Evolutionary conservation across 768 basidiomycete species (phyloP).

Genomic region (Phylloporus sp.): DNA sequence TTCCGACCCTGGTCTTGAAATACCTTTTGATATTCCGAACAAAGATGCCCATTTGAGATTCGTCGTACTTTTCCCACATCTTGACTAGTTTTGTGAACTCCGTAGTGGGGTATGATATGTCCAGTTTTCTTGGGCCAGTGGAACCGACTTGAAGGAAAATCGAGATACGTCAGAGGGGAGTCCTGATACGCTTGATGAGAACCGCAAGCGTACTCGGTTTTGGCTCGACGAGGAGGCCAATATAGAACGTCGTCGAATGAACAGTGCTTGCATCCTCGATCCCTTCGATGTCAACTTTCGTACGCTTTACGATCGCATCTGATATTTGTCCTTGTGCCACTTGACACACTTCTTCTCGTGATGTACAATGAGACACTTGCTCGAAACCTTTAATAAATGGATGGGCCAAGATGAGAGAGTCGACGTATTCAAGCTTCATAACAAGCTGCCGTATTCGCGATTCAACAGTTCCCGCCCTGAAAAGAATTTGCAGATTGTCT

Average conservation of each 20-base stretch:
- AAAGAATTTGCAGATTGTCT: conserved; percentile 12
- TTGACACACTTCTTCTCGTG: conserved; percentile 80
- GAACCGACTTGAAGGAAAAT: conserved; percentile 55
- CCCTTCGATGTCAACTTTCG: conserved; percentile 71
- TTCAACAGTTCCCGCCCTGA: conserved; percentile 94
- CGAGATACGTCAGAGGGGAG: conserved; percentile 14
- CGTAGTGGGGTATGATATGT: conserved; percentile 95
- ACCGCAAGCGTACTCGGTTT: conserved; percentile 66
- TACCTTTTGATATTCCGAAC: conserved; percentile 92
- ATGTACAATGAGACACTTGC: conserved; percentile 75
- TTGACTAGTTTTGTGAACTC: conserved; percentile 94
- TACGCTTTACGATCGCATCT: conserved; percentile 64
- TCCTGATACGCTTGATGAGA: conserved; percentile 10
- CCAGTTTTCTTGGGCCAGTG: conserved; percentile 75
- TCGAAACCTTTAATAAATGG: conserved; percentile 95
- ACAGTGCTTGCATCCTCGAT: conserved; percentile 76
- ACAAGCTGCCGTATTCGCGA: conserved; percentile 93
- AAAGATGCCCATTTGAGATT: conserved; percentile 87
- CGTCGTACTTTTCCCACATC: conserved; percentile 93
- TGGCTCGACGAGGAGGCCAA: conserved; percentile 88
- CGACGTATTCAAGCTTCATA: conserved; percentile 96
- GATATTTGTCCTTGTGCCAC: conserved; percentile 88
- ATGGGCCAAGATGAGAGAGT: conserved; percentile 86
- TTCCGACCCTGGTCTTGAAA: conserved; percentile 14
- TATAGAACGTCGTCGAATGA: conserved; percentile 95